These are phyloP conservation scores for Pelargonium exstipulatum DNA, from an alignment of 441 rosid genomes.

Conservation along the genomic window DNA sequence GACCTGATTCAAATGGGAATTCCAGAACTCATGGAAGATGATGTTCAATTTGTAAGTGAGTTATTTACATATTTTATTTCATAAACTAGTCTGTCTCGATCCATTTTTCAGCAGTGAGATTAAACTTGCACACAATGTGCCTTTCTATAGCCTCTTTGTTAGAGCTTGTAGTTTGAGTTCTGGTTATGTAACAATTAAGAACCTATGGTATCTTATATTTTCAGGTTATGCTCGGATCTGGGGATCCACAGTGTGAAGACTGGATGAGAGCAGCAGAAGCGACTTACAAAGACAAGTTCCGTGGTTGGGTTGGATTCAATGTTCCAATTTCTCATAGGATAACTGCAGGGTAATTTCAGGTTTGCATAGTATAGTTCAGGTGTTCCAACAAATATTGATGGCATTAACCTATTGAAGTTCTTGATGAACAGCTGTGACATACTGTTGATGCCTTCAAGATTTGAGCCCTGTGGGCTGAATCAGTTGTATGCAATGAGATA, in stretches of 20 bases:
- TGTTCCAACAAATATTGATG: conserved; percentile 12
- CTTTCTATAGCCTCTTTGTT: no score
- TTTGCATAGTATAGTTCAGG: conserved; percentile 1
- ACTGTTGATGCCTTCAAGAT: conserved; percentile 93
- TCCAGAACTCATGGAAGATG: conserved; percentile 74
- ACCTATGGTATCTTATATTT: no score
- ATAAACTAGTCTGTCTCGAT: not conserved
- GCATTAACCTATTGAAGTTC: conserved; percentile 16
- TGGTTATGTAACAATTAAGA: no score
- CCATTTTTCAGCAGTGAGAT: no score
- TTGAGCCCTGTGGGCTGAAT: conserved; percentile 93
- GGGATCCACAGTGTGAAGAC: conserved; percentile 60
- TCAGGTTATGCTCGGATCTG: conserved; percentile 96
- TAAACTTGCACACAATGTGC: no score
- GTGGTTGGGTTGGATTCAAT: conserved; percentile 94
- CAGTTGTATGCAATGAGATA: conserved; percentile 96
- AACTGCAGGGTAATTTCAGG: conserved; percentile 72
- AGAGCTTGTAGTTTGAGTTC: no score
- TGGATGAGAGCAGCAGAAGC: conserved; percentile 83
- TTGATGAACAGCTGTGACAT: conserved; percentile 74
- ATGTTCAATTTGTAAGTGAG: conserved; percentile 85
- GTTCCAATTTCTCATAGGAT: conserved; percentile 88
- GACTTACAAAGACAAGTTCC: conserved; percentile 62
- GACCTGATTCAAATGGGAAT: conserved; percentile 62
- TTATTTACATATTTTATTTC: conserved; percentile 17